These are phyloP conservation scores for Solanum peruvianum DNA, from an alignment of 257 asterid species.

Conservation along the genomic window DNA sequence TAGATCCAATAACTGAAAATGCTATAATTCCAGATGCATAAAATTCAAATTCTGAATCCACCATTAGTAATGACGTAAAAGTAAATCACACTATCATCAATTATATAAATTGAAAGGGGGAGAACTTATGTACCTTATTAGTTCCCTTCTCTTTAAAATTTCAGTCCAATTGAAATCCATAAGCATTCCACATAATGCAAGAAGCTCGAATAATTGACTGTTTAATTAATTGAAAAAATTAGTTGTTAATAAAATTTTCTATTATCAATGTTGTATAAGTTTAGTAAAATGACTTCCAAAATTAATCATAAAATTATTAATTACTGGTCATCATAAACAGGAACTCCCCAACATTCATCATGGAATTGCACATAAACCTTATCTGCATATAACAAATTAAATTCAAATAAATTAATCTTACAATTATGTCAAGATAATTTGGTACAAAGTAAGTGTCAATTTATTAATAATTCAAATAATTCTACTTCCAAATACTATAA, in stretches of 20 bases:
- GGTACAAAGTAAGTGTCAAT: not conserved
- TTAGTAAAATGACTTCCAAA: not conserved
- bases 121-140: conserved; percentile 35
- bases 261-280: not conserved
- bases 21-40: rapidly evolving
- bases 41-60: not conserved
- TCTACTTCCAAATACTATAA: not conserved
- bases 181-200: conserved; percentile 81
- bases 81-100: not conserved
- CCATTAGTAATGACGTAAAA: rapidly evolving
- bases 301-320: not conserved
- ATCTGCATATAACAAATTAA: conserved; percentile 31
- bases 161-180: conserved; percentile 97
- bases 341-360: conserved; percentile 98
- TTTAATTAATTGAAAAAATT: not conserved
- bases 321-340: conserved; percentile 87
- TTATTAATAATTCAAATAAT: not conserved
- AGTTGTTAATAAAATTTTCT: not conserved
- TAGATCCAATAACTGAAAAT: not conserved
- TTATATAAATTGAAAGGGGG: not conserved
- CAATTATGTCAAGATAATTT: not conserved
- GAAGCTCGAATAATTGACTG: conserved; percentile 80
- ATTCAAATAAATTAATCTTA: not conserved
- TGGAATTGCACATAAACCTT: conserved; percentile 68
- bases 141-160: conserved; percentile 54